Conservation (phyloP, 176 grass and related monocot genomes). For the Thalia dealbata region DNA sequence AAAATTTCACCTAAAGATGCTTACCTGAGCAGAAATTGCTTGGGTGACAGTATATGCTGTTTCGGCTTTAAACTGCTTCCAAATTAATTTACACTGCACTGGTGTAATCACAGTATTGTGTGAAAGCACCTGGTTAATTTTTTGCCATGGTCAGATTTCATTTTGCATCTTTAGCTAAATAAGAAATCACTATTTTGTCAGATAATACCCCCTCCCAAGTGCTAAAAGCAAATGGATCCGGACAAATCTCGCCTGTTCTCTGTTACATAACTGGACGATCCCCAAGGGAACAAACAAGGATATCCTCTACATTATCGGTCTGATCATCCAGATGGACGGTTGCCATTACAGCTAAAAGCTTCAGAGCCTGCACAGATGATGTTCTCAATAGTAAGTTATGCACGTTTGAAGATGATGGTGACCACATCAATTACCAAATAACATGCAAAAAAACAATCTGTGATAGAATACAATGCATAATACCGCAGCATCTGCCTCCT, state of each 20-base stretch:
- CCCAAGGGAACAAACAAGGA: slow-evolving; percentile 47
- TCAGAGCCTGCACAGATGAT: slow-evolving; percentile 63
- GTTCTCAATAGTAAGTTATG: neutral
- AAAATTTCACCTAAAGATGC: slow-evolving; percentile 3
- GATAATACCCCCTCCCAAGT: slow-evolving; percentile 75
- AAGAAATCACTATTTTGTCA: neutral
- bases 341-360: slow-evolving; percentile 51
- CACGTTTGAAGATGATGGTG: neutral
- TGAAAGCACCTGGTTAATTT: slow-evolving; percentile 40
- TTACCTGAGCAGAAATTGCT: slow-evolving; percentile 73
- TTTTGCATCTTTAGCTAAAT: neutral
- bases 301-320: slow-evolving; percentile 49
- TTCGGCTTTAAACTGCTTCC: slow-evolving; percentile 70
- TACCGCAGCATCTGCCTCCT: slow-evolving; percentile 62
- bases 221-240: slow-evolving; percentile 55
- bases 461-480: too few species aligned
- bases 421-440: neutral
- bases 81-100: slow-evolving; percentile 67
- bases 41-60: slow-evolving; percentile 65
- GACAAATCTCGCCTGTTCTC: slow-evolving; percentile 34
- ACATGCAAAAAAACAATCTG: too few species aligned
- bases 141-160: neutral
- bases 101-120: slow-evolving; percentile 63
- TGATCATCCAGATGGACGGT: slow-evolving; percentile 58
- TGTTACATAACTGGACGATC: slow-evolving; percentile 34